Percentiles rank a stretch among this genome's conserved stretches.
Evolutionary conservation across 2,329 filamentous ascomycete genomes (phyloP).

Genomic region (Ceratocystis papillata): DNA sequence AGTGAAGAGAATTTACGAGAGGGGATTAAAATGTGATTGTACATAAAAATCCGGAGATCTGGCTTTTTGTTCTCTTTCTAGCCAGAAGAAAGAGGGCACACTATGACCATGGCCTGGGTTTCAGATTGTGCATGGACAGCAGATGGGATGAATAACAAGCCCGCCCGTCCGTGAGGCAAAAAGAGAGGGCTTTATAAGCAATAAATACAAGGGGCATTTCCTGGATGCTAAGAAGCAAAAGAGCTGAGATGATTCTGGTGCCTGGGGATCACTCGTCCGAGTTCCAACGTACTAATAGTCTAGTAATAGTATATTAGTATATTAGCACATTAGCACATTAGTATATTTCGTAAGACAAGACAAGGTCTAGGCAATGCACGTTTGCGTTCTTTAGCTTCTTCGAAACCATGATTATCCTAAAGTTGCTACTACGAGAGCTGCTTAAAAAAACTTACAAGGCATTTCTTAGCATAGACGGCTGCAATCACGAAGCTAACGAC

Average conservation of each 20-base stretch:
- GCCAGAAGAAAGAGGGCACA: background rate
- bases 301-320: no score
- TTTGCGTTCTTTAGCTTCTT: background rate
- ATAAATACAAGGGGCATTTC: no score
- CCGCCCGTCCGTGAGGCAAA: background rate
- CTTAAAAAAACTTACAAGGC: no score
- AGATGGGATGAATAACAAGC: conserved; percentile 2
- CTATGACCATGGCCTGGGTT: background rate
- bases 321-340: no score
- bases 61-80: background rate
- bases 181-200: background rate
- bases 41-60: background rate
- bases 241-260: background rate
- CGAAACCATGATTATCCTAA: no score
- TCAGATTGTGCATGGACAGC: conserved; percentile 5
- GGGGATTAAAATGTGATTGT: background rate
- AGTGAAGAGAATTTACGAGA: background rate
- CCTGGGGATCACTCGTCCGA: background rate
- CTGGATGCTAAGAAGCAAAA: background rate
- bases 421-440: background rate
- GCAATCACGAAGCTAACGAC: background rate
- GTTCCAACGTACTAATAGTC: background rate
- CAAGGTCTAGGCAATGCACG: background rate
- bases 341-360: no score
- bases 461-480: background rate